These are phyloP conservation scores for Thermothielavioides terrestris DNA, from an alignment of 495 filamentous ascomycete genomes.

Conservation along the genomic window DNA sequence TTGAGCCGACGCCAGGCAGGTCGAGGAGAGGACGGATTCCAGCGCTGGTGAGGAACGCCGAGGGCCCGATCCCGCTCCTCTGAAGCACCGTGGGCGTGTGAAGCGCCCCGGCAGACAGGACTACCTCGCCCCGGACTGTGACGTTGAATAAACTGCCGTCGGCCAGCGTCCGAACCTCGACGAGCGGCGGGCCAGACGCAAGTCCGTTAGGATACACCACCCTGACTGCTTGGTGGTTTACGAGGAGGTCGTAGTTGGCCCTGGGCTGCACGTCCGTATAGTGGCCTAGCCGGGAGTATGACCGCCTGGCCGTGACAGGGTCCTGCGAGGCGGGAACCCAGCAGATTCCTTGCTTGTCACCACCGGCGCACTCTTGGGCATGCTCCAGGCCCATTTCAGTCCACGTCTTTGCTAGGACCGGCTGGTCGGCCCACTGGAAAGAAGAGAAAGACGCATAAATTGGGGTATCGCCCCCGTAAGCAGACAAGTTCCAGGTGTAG, in stretches of 20 bases:
- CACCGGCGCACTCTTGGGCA: constrained; percentile 17
- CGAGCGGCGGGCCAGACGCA: constrained; percentile 9
- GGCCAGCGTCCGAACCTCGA: constrained; percentile 16
- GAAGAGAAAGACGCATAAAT: constrained; percentile 16
- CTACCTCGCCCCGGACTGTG: constrained; percentile 14
- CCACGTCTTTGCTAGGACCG: constrained; percentile 4
- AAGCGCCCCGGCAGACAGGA: constrained; percentile 17
- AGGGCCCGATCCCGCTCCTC: constrained; percentile 18
- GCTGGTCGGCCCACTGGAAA: constrained; percentile 20
- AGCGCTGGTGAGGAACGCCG: constrained; percentile 3
- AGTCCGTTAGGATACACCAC: constrained; percentile 18
- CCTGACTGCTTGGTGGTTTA: constrained; percentile 20
- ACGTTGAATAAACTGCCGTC: constrained; percentile 15
- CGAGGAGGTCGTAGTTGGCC: constrained; percentile 31
- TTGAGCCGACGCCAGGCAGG: constrained; percentile 17
- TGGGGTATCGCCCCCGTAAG: constrained; percentile 15
- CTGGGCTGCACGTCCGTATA: constrained; percentile 24
- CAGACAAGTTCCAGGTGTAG: constrained; percentile 19
- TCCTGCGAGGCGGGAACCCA: constrained; percentile 22
- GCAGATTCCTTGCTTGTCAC: constrained; percentile 22
- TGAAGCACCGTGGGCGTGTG: constrained; percentile 19
- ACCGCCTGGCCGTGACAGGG: constrained; percentile 27
- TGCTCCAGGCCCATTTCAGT: constrained; percentile 13
- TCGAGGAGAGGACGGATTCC: constrained; percentile 12
- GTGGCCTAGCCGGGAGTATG: constrained; percentile 33